Base-by-base conservation (phyloP, 495 filamentous ascomycete species). In the Xylaria palmicola region DNA sequence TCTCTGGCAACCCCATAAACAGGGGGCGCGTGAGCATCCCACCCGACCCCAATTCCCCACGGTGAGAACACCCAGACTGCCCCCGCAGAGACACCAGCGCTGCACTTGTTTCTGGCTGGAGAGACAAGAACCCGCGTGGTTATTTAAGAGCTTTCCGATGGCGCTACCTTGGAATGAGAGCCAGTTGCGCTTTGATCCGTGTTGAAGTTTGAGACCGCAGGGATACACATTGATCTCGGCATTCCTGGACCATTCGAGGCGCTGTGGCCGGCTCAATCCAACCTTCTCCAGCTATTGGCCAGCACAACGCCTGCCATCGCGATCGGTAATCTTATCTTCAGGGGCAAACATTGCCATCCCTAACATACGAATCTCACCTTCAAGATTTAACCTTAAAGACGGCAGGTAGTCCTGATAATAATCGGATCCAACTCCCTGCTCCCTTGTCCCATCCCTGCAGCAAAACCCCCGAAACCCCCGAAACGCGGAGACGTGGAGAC, bases 21-120 rank as follows among this genome's bases (percentile, higher is more conserved):
- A 24, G 40, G n/a, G 9, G 12, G 29, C 54, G 40, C 54, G 54
- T 56, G 54, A 45, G 54, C 54, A 17, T 47, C 54, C 36, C 54
- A 56, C 47, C 40, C 40, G 54, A 45, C 27, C 40, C 29, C 47
- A 20, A 26, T 17, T 56, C 20, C 29, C 12, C 54, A 47, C 29
- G 39, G 34, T 36, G 53, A 44, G 45, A 29, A 6, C 26, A 29
- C 26, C 45, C 45, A 15, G 29, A 48, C n/a, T n/a, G n/a, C n/a
- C n/a, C n/a, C n/a, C n/a, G n/a, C n/a, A n/a, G n/a, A n/a, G n/a
- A n/a, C n/a, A n/a, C n/a, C n/a, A n/a, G n/a, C n/a, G n/a, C n/a
- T n/a, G n/a, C n/a, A n/a, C n/a, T n/a, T n/a, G n/a, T 17, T 29
- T n/a, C 24, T 15, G 26, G 24, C 24, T 10, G n/a, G 45, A 29